Percentiles rank a stretch among this genome's conserved stretches.
Evolutionary conservation across 2,329 filamentous ascomycete genomes (phyloP).

Genomic region (Fusarium caatingaense): DNA sequence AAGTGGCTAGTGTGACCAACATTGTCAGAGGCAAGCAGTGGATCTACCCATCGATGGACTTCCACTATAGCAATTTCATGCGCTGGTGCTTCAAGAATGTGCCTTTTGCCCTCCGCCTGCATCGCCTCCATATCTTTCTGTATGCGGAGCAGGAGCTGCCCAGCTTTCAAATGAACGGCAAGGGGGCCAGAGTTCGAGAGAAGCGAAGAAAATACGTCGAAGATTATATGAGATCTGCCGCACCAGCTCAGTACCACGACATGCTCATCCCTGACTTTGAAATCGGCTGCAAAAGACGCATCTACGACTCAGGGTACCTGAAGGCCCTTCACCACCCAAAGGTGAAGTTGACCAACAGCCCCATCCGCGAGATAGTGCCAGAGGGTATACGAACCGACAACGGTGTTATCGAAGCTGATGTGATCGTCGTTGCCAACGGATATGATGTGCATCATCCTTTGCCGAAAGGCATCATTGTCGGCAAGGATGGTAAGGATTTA

Average conservation of each 20-base stretch:
- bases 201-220: background rate
- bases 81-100: background rate
- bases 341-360: background rate
- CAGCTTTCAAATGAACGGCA: background rate
- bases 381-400: background rate
- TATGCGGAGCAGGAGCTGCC: background rate
- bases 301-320: background rate
- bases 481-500: background rate
- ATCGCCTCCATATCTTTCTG: background rate
- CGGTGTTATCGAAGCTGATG: background rate
- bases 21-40: constrained; percentile 4
- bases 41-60: background rate
- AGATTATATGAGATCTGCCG: background rate
- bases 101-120: background rate
- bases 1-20: background rate
- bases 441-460: background rate
- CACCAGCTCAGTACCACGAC: background rate
- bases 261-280: constrained; percentile 1
- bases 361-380: background rate
- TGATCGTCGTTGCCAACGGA: background rate
- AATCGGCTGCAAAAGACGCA: background rate
- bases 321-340: background rate
- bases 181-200: background rate
- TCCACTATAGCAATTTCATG: background rate
- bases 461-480: background rate